Evolutionary conservation across 345 rosid species (phyloP), one percentile per base, ranked within the genome.

Genomic region (sweet orange (Citrus sinensis)): DNA sequence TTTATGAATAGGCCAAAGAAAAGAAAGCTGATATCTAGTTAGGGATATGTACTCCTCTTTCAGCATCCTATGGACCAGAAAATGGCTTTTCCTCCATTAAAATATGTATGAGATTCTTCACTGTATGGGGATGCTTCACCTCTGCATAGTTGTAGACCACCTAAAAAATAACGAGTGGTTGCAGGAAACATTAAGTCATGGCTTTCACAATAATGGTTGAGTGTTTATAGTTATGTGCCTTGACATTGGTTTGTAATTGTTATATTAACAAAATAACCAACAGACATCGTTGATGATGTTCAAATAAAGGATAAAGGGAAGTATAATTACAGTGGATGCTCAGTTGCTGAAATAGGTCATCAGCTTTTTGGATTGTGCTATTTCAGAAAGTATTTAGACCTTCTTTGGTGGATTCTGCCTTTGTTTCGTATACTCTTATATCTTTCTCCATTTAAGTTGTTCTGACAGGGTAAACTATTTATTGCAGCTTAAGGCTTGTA

Each of bases 401-500:
- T 68, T 51, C 24, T 68, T 51, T 66, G 16, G 7, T 34, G 79
- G 61, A 46, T 72, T 32, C 11, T 59, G 27, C 59, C 59, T 27
- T 46, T 67, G 39, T 73, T 71, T 42, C 40, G 51, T 75, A 14
- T 13, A 29, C 24, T 37, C 20, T 37, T 73, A 30, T 42, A 10
- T 29, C 46, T 70, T 62, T 69, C 27, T 49, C 80, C 46, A 27
- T 37, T 49, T n/a, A 42, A 77, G 19, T 54, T 40, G 20, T 46
- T 73, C 69, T 73, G 42, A 70, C 34, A 11, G 22, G 20, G 67
- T 39, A 29, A 76, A 51, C 58, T 74, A 68, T 61, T 49, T 61
- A 19, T 81, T 83, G 86, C 93, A 91, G 95, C 78, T 77, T 89
- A 74, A 88, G 93, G 77, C 71, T 85, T 85, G 73, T 86, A 76